Evolutionary conservation across 2,329 filamentous ascomycete species (phyloP), one percentile per base, ranked within the genome.

Genomic region (Pseudogymnoascus sp.): DNA sequence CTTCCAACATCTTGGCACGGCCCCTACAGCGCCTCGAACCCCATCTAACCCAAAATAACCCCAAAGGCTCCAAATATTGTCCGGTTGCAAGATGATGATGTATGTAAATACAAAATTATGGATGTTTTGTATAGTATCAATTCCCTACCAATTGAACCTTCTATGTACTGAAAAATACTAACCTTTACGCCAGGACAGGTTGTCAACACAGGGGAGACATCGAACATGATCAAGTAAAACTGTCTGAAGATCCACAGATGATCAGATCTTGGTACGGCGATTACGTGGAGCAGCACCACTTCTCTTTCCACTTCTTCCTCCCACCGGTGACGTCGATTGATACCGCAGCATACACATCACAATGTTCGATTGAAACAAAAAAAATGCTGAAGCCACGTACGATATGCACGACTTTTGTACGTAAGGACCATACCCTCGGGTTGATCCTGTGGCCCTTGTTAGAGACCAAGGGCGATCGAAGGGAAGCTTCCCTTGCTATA

Each of bases 181-280:
- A 33, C 48, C 21, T 33, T 12, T 33, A 2, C 27, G 27, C 48
- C 48, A 55, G n/a, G 27, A 55, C 48, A n/a, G 29, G 29, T 15
- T 33, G 27, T 55, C 27, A 33, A 31, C 8, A 52, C 27, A 55
- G 48, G 29, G 48, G 48, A 33, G 45, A 52, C 45, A 15, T 52
- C 13, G 45, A 31, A n/a, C n/a, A n/a, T n/a, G n/a, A n/a, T n/a
- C n/a, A n/a, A n/a, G 7, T 52, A 31, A 52, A 52, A 52, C 45
- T 15, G 13, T 52, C 21, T 15, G 45, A 31, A 52, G 45, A 55
- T 33, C 48, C 48, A 55, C 48, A 55, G 48, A 55, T 55, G 48
- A 55, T 55, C 48, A 55, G 48, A 55, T 55, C 48, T 55, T 33
- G 48, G 48, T 55, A 33, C 48, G 4, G 48, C 48, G 29, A 55